These are phyloP conservation scores for Tolypocladium tundrense DNA, from an alignment of 2,329 filamentous ascomycete species.

Conservation along the genomic window DNA sequence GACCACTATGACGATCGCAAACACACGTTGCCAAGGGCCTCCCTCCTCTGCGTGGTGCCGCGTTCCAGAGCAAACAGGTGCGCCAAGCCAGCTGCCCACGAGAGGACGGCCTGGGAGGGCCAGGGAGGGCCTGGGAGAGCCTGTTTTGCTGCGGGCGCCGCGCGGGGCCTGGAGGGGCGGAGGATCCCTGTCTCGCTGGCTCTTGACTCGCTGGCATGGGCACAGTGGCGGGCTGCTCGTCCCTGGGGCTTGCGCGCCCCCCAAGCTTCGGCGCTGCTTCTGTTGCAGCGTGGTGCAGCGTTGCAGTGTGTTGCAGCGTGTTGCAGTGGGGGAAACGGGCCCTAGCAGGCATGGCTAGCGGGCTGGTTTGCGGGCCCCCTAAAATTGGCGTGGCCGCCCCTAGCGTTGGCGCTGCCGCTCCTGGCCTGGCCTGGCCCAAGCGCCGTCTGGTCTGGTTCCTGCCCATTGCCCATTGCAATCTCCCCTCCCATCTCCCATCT, in stretches of 20 bases:
- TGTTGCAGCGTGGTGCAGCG: no score
- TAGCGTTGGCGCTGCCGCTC: conserved; percentile 3
- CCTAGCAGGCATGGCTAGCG: background rate
- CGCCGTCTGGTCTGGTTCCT: background rate
- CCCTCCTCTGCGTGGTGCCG: no score
- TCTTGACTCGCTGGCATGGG: background rate
- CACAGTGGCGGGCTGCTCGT: no score
- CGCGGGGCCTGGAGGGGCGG: background rate
- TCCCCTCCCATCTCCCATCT: background rate
- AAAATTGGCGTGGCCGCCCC: background rate
- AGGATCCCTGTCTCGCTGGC: background rate
- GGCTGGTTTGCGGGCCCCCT: background rate
- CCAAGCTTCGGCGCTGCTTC: background rate
- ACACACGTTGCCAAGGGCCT: background rate
- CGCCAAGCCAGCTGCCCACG: background rate
- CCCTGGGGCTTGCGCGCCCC: no score
- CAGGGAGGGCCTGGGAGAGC: no score
- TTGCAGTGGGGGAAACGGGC: background rate
- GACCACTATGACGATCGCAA: background rate
- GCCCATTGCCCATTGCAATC: background rate
- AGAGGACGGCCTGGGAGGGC: no score
- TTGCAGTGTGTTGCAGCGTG: no score
- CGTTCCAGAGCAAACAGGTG: no score
- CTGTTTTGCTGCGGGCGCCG: background rate
- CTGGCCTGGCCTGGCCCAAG: conserved; percentile 3